A percentile compares a stretch with the other conserved stretches of the same genome.
phyloP scores from a whole-genome alignment of 2,329 filamentous ascomycete species.

The Hypoxylon sp. region DNA sequence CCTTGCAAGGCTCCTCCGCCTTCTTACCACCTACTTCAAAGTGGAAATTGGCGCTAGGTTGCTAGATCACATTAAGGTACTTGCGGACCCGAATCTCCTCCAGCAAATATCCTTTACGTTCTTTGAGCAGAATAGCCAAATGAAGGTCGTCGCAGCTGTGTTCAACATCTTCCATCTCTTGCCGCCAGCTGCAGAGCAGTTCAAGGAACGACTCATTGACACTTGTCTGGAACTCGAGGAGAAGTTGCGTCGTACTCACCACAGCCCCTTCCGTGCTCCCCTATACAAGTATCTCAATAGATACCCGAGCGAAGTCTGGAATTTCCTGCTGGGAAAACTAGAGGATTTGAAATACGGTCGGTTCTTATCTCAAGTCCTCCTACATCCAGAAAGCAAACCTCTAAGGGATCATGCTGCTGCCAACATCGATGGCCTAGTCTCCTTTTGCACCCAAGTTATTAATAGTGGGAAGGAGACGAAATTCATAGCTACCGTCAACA shows the following conservation, averaged over 20 bases:
- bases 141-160: slow-evolving; percentile 95
- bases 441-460: slow-evolving; percentile 73
- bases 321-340: slow-evolving; percentile 81
- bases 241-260: slow-evolving; percentile 85
- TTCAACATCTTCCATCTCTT: slow-evolving; percentile 98
- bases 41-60: slow-evolving; percentile 94
- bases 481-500: slow-evolving; percentile 81
- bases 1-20: slow-evolving; percentile 85
- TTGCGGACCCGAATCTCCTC: slow-evolving; percentile 83
- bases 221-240: slow-evolving; percentile 91
- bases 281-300: slow-evolving; percentile 94
- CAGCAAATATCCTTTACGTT: slow-evolving; percentile 95
- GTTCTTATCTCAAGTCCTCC: slow-evolving; percentile 89
- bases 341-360: slow-evolving; percentile 90
- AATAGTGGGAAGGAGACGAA: slow-evolving; percentile 77
- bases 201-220: slow-evolving; percentile 90
- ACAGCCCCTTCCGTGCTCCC: slow-evolving; percentile 91
- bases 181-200: slow-evolving; percentile 87
- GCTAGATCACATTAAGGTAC: slow-evolving; percentile 92
- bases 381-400: slow-evolving; percentile 78
- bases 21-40: slow-evolving; percentile 98
- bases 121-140: slow-evolving; percentile 90
- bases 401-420: slow-evolving; percentile 81
- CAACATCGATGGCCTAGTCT: slow-evolving; percentile 79
- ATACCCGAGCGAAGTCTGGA: slow-evolving; percentile 90